Evolutionary conservation across 2,329 filamentous ascomycete genomes (phyloP), one percentile per base, ranked within the genome.

Genomic region (Ophiostoma pallidulum): DNA sequence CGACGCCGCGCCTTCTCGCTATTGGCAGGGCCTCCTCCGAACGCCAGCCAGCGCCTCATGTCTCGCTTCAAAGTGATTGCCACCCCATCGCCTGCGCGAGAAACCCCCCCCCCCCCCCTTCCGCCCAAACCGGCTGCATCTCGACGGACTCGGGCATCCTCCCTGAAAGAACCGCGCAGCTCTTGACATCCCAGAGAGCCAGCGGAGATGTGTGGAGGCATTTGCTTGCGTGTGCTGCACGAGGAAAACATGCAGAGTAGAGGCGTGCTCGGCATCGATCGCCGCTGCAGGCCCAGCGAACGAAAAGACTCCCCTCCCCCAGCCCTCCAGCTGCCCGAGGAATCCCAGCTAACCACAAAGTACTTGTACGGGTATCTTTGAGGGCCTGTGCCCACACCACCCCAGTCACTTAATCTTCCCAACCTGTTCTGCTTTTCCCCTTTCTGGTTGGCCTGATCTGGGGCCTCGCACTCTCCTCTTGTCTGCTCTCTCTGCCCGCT

Each of bases 331-430:
- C 20, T 16, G 40, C 29, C 37, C 41, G 24, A 28, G 6, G 24
- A 28, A 10, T n/a, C n/a, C n/a, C n/a, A n/a, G n/a, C n/a, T n/a
- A n/a, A n/a, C n/a, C n/a, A n/a, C n/a, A n/a, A n/a, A n/a, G n/a
- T n/a, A n/a, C n/a, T n/a, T n/a, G n/a, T n/a, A n/a, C 24, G 24
- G 10, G 24, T 10, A 28, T 6, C 24, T 28, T 28, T 10, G 24
- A 16, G 13, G n/a, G n/a, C n/a, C 39, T 33, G 44, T 47, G 40
- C 24, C 48, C 48, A 50, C 42, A 37, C 50, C 48, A 38, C 51
- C 49, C 49, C 37, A 18, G 49, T 48, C 51, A 38, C 38, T 39
- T 47, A 50, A 50, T 50, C 42, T 49, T 49, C 22, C 44, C 28
- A 37, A 42, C 47, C 41, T 39, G 24, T 32, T 32, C 35, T 39